Percentiles rank a stretch among this genome's conserved stretches.
phyloP scores from a whole-genome alignment of 163 green algal genomes.

The Chlamydomonas reinhardtii region DNA sequence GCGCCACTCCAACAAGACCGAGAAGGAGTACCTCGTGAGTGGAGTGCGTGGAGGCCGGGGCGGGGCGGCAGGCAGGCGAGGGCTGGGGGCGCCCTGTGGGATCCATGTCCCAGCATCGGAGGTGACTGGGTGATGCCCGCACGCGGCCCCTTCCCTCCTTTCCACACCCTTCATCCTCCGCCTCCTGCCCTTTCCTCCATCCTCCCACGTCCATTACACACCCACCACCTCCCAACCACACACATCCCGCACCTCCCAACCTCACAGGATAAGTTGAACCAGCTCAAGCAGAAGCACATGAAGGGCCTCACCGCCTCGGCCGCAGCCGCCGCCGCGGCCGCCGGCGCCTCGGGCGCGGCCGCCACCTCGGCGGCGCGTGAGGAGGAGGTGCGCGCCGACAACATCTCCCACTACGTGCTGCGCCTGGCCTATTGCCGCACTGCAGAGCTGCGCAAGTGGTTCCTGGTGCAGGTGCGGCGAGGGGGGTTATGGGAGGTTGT shows the following conservation, averaged over 20 bases:
- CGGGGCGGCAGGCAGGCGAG: too few relatives aligned
- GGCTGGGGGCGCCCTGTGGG: too few relatives aligned
- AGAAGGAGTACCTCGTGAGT: slow-evolving; percentile 46
- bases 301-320: slow-evolving; percentile 37
- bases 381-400: slow-evolving; percentile 75
- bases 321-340: neutral
- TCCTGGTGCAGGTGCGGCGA: slow-evolving; percentile 59
- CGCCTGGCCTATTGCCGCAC: slow-evolving; percentile 92
- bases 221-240: too few relatives aligned
- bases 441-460: slow-evolving; percentile 82
- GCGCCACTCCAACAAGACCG: slow-evolving; percentile 54
- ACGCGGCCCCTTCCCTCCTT: too few relatives aligned
- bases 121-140: too few relatives aligned
- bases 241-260: neutral
- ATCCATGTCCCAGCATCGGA: too few relatives aligned
- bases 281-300: slow-evolving; percentile 72
- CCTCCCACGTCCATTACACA: too few relatives aligned
- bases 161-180: too few relatives aligned
- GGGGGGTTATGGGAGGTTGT: too few relatives aligned
- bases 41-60: neutral
- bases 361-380: slow-evolving; percentile 16
- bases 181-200: too few relatives aligned
- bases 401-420: slow-evolving; percentile 92
- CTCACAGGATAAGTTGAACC: slow-evolving; percentile 60
- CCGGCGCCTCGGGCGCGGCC: neutral